Conservation (phyloP, 768 basidiomycete genomes). For the Leccinum subtestaceum region DNA sequence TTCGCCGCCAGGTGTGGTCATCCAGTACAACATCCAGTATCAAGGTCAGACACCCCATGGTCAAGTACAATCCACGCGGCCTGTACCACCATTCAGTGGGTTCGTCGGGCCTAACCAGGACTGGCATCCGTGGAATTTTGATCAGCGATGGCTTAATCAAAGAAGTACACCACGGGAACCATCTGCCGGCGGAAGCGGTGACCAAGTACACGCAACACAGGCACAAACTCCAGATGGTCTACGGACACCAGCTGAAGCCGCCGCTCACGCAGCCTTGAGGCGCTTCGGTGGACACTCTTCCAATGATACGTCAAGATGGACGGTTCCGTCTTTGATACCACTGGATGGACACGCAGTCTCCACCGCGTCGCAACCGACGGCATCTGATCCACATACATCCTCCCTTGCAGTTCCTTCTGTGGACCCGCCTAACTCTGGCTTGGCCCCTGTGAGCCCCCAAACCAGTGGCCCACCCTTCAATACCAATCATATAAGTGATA, state of each 20-base stretch:
- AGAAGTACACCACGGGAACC: constrained; percentile 11
- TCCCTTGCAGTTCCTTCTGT: not conserved
- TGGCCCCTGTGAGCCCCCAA: not conserved
- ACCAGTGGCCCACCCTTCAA: constrained; percentile 23
- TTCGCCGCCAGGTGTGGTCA: constrained; percentile 47
- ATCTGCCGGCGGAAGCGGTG: not conserved
- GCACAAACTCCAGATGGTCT: constrained; percentile 8
- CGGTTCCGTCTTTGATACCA: constrained; percentile 26
- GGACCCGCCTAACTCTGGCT: not conserved
- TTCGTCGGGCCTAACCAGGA: constrained; percentile 61
- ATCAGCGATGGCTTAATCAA: constrained; percentile 31
- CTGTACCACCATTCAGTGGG: constrained; percentile 55
- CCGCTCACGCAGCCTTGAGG: constrained; percentile 65
- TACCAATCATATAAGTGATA: constrained; percentile 33
- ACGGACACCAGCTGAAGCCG: constrained; percentile 48
- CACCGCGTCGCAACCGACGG: not conserved
- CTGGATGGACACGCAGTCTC: constrained; percentile 14
- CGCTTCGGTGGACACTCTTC: constrained; percentile 34
- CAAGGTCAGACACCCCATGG: constrained; percentile 39
- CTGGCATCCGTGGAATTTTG: constrained; percentile 64
- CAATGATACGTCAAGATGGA: constrained; percentile 18
- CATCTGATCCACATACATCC: constrained; percentile 12
- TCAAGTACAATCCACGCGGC: constrained; percentile 33
- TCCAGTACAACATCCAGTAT: constrained; percentile 65
- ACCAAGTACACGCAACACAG: constrained; percentile 7